These are phyloP conservation scores for Pilatotrama ljubarskyi DNA, from an alignment of 768 basidiomycete species.

Conservation along the genomic window DNA sequence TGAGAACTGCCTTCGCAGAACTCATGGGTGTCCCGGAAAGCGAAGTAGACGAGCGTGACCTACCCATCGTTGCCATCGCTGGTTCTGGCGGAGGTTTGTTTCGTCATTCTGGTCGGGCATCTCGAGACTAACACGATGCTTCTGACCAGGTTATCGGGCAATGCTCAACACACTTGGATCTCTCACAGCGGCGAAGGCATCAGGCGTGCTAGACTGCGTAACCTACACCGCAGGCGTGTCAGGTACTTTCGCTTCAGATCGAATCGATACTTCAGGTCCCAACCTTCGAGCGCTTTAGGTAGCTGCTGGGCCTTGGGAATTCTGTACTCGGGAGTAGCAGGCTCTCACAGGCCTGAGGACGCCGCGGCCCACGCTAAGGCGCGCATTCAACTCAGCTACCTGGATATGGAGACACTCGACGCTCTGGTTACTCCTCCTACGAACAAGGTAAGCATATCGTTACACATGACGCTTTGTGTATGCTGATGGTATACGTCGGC, in stretches of 20 bases:
- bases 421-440: constrained; percentile 26
- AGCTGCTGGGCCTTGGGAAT: constrained; percentile 31
- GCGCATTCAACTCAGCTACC: constrained; percentile 27
- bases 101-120: not conserved
- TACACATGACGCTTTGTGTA: no score
- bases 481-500: no score
- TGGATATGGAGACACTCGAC: constrained; percentile 28
- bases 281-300: constrained; percentile 10
- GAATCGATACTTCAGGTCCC: not conserved
- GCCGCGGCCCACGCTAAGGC: constrained; percentile 23
- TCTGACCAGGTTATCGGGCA: constrained; percentile 25
- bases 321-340: constrained; percentile 28
- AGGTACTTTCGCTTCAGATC: constrained; percentile 5
- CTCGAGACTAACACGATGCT: not conserved
- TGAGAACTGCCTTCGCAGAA: constrained; percentile 22
- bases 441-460: constrained; percentile 22
- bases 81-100: constrained; percentile 30
- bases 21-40: constrained; percentile 24
- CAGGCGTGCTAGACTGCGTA: constrained; percentile 25
- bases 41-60: constrained; percentile 28
- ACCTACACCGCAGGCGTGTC: constrained; percentile 31
- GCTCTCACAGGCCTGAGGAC: constrained; percentile 11
- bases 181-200: constrained; percentile 19
- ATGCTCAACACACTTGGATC: constrained; percentile 30
- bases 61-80: constrained; percentile 29